Base-by-base conservation (phyloP, 2,329 filamentous ascomycete genomes). In the Conoideocrella luteorostrata region DNA sequence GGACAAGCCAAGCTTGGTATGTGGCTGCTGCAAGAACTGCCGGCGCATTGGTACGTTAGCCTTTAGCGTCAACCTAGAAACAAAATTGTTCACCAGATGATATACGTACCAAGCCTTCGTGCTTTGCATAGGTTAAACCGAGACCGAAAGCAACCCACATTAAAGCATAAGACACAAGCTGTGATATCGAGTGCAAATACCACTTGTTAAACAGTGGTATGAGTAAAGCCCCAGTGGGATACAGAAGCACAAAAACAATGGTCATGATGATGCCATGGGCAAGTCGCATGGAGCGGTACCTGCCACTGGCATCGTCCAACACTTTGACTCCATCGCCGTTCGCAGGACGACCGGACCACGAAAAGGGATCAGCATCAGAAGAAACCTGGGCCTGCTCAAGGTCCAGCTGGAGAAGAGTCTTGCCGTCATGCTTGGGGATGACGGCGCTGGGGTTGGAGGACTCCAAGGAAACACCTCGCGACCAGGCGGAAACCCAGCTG, bases 251-350 rank as follows among this genome's bases (percentile, higher is more conserved):
- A 50, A 82, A 78, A 17, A 75, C 72, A 37, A 82, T 56, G 21
- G 71, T 70, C 77, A 83, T 80, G 53, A 84, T 62, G 50, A 80
- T 67, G 37, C 78, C 80, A 49, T 83, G 79, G 0, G 71, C 59
- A 5, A 39, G 10, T 3, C 66, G 52, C 4, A 54, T 59, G 7
- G 56, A 47, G n/a, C 29, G 11, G 38, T 41, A 28, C 26, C 13
- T 28, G 26, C 7, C 7, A 7, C 13, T 7, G 7, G 7, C 26
- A 7, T 7, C 7, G 26, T 28, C 26, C 7, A 28, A 57, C 11
- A 46, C 49, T n/a, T 45, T 47, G 33, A 52, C 43, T 28, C 33
- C 40, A 9, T 33, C 50, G 23, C 41, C 42, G 26, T 49, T 34
- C 26, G 46, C 46, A n/a, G 37, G 53, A 21, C 50, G 48, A n/a